These are phyloP conservation scores for Helotiales sp. DNA, from an alignment of 2,329 filamentous ascomycete species.

Conservation along the genomic window DNA sequence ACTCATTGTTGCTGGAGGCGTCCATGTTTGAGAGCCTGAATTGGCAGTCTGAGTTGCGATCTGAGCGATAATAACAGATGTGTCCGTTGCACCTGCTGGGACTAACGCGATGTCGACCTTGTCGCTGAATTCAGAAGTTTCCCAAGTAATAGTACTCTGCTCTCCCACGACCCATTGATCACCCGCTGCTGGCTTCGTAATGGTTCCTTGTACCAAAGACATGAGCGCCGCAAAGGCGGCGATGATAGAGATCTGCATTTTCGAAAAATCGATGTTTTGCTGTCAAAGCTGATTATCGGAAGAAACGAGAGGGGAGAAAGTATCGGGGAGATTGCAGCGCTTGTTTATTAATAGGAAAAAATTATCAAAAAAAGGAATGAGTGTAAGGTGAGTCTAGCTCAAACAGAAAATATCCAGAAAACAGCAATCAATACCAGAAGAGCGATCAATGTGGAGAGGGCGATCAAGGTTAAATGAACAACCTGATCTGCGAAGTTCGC, in stretches of 20 bases:
- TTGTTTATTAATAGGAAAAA: background rate
- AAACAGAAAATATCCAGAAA: background rate
- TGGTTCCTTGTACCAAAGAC: conserved; percentile 15
- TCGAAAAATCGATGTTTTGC: background rate
- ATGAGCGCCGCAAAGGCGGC: conserved; percentile 19
- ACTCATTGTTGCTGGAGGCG: conserved; percentile 21
- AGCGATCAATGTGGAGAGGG: conserved; percentile 2
- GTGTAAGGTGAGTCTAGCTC: conserved; percentile 5
- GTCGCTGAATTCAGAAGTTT: conserved; percentile 22
- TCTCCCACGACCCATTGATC: conserved; percentile 24
- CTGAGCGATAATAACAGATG: conserved; percentile 51
- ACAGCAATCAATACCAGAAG: background rate
- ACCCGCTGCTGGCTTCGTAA: conserved; percentile 26
- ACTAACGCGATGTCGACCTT: conserved; percentile 24
- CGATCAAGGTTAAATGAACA: background rate
- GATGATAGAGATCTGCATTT: conserved; percentile 27
- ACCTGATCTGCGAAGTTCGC: background rate
- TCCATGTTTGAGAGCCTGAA: conserved; percentile 33
- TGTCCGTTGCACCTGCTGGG: conserved; percentile 29
- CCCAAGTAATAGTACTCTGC: conserved; percentile 27
- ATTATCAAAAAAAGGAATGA: background rate
- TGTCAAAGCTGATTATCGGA: background rate
- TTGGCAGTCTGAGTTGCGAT: conserved; percentile 54
- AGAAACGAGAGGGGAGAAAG: background rate
- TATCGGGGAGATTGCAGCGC: background rate